Conservation (phyloP, 495 filamentous ascomycete genomes). For the Usnea hakonensis region DNA sequence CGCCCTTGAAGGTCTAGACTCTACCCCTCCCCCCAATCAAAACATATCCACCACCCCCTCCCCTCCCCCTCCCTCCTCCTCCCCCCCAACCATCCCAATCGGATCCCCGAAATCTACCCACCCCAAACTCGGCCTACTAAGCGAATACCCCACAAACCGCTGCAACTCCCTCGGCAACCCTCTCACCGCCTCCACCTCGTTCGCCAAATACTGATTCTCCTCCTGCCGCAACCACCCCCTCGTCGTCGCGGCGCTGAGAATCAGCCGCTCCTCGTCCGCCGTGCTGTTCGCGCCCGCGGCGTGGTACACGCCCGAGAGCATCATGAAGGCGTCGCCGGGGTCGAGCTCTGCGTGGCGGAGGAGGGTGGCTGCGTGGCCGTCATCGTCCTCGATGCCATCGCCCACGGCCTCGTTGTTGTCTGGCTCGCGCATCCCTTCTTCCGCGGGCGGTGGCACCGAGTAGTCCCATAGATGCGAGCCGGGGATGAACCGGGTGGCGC, state of each 20-base stretch:
- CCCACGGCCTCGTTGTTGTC: slow-evolving; percentile 7
- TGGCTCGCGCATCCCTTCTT: too few relatives aligned
- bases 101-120: neutral
- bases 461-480: slow-evolving; percentile 35
- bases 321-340: slow-evolving; percentile 34
- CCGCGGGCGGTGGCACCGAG: neutral
- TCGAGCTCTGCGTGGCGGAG: slow-evolving; percentile 31
- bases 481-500: slow-evolving; percentile 39
- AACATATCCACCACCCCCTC: too few relatives aligned
- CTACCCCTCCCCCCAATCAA: too few relatives aligned
- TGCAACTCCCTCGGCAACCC: neutral
- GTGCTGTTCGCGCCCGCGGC: slow-evolving; percentile 32
- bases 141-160: neutral
- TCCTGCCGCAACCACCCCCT: slow-evolving; percentile 12
- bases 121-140: neutral
- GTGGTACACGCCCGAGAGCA: slow-evolving; percentile 35
- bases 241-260: slow-evolving; percentile 1
- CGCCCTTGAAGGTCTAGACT: too few relatives aligned
- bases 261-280: neutral
- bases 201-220: slow-evolving; percentile 14
- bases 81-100: too few relatives aligned
- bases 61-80: too few relatives aligned
- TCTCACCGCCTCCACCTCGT: neutral
- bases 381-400: too few relatives aligned
- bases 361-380: too few relatives aligned